Evolutionary conservation across 805 yeast species (phyloP).

Genomic region (Hanseniaspora hatyaiensis): DNA sequence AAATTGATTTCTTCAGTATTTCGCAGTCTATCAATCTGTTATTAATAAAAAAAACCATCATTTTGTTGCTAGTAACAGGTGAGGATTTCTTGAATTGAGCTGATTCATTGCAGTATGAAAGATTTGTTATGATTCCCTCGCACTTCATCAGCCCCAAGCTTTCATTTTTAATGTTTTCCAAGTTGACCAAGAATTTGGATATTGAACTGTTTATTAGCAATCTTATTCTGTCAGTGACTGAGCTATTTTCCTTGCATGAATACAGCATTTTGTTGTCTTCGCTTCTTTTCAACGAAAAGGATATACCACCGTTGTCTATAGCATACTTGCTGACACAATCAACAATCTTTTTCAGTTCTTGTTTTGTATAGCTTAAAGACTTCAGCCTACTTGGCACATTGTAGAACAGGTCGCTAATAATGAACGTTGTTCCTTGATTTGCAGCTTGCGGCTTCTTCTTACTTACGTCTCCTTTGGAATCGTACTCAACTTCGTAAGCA

Average conservation of each 20-base stretch:
- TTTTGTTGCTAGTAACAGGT: constrained; percentile 29
- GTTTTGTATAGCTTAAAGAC: constrained; percentile 47
- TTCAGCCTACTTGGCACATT: constrained; percentile 70
- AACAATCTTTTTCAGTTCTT: constrained; percentile 64
- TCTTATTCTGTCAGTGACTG: constrained; percentile 58
- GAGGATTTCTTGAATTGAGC: constrained; percentile 32
- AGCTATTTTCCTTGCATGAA: constrained; percentile 41
- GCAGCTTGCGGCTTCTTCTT: constrained; percentile 85
- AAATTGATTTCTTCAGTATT: constrained; percentile 59
- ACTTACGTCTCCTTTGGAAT: constrained; percentile 26
- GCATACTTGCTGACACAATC: constrained; percentile 81
- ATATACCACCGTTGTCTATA: constrained; percentile 55
- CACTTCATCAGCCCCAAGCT: constrained; percentile 41
- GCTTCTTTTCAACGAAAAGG: constrained; percentile 65
- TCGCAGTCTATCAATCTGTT: constrained; percentile 73
- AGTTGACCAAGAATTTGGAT: constrained; percentile 49
- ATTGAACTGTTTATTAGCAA: constrained; percentile 57
- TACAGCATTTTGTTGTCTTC: constrained; percentile 65
- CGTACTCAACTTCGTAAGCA: constrained; percentile 14
- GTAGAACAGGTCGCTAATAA: constrained; percentile 80
- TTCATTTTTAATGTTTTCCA: constrained; percentile 32
- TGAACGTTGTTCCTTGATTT: constrained; percentile 68
- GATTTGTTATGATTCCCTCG: constrained; percentile 54
- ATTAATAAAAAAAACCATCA: constrained; percentile 73
- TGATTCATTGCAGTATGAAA: constrained; percentile 41